A percentile compares a stretch with the other conserved stretches of the same genome.
Conservation (phyloP, 2,329 filamentous ascomycete genomes). For the Verticillium nonalfalfae region DNA sequence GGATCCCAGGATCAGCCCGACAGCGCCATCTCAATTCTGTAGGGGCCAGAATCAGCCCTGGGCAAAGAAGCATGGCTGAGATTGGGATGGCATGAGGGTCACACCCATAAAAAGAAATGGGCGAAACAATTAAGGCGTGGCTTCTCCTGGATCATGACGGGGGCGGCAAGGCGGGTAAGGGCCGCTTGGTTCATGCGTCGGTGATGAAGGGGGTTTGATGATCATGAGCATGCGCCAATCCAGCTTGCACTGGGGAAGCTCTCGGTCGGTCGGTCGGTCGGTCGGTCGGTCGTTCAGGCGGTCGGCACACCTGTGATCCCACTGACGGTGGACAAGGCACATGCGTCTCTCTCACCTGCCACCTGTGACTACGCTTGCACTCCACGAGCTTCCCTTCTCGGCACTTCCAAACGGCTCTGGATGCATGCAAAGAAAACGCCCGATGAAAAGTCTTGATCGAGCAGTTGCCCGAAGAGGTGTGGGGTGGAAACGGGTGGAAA, state of each 20-base stretch:
- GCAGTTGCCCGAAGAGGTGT: neutral
- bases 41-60: neutral
- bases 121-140: neutral
- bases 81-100: neutral
- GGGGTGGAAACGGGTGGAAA: neutral
- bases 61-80: neutral
- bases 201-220: neutral
- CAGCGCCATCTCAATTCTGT: neutral
- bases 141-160: neutral
- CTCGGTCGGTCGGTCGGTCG: too few relatives aligned
- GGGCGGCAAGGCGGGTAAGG: neutral
- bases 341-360: neutral
- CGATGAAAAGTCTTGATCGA: neutral
- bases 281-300: too few relatives aligned
- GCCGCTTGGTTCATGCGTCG: neutral
- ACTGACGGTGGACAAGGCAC: neutral
- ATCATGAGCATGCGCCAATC: neutral
- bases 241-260: neutral
- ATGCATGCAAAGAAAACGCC: neutral
- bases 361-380: neutral
- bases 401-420: neutral
- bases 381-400: neutral
- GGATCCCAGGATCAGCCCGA: neutral
- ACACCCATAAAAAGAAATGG: neutral
- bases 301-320: neutral